Base-by-base conservation (phyloP, 2,329 filamentous ascomycete species). In the Aspergillus carbonarius region DNA sequence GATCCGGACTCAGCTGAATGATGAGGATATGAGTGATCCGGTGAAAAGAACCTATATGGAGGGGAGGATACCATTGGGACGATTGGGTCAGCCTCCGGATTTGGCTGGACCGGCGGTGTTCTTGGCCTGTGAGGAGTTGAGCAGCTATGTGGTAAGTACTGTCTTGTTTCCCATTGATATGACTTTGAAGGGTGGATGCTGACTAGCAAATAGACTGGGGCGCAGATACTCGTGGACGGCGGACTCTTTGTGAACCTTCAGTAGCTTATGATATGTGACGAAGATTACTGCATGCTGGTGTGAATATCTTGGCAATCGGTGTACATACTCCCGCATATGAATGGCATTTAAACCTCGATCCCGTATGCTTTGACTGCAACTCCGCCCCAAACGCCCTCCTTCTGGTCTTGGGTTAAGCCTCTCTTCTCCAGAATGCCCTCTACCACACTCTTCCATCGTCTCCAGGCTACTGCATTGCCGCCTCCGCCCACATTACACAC, bases 201-300 rank as follows among this genome's bases (percentile, higher is more conserved):
- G 53, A 47, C n/a, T 20, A 49, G 17, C 27, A 42, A 17, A 54
- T 58, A 82, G 77, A 93, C 87, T 59, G 92, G 92, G 0, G 88
- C 91, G 15, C 91, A 95, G 75, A 70, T 96, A 65, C 74, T 96
- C 62, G 92, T 96, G 13, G 92, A 96, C 75, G 93, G 92, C 10
- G 92, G 93, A 0, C 74, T 93, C 61, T 96, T 95, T 81, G 92
- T 96, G 15, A 96, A 96, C 75, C 78, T 96, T 67, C 91, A 95
- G 75, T 93, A 60, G 44, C 42, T 34, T 13, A 34, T 44, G 20
- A 52, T 39, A 0, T 20, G n/a, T 7, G 2, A 9, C 10, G 8
- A 32, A 10, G 30, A 9, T 3, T 10, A 8, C 30, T 32, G 30
- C 27, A 42, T 40, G 42, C 5, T 18, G 13, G n/a, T 27, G 23